These are phyloP conservation scores for Botrytis deweyae DNA, from an alignment of 2,329 filamentous ascomycete genomes.

Conservation along the genomic window DNA sequence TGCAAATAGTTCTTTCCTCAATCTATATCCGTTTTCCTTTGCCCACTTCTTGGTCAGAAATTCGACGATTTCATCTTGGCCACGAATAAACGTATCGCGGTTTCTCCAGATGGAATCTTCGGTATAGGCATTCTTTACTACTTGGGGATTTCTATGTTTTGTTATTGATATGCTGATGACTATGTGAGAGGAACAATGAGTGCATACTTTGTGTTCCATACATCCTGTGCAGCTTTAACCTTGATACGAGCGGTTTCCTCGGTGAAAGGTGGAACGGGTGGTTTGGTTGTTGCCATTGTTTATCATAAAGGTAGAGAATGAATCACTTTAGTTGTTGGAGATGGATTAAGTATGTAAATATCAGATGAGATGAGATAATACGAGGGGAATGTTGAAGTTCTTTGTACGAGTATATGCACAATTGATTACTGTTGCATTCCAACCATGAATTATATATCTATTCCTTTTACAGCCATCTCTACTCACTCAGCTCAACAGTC, in stretches of 20 bases:
- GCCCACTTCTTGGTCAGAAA: constrained; percentile 75
- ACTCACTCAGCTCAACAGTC: not conserved
- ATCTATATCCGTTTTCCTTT: constrained; percentile 66
- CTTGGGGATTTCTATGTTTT: constrained; percentile 57
- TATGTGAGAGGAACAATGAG: not conserved
- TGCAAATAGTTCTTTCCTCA: constrained; percentile 82
- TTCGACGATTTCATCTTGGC: constrained; percentile 63
- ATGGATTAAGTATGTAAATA: not conserved
- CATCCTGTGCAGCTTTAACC: constrained; percentile 79
- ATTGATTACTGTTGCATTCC: not conserved
- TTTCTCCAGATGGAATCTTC: constrained; percentile 79
- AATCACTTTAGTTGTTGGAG: not conserved
- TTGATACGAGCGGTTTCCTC: constrained; percentile 69
- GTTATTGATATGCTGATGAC: not conserved
- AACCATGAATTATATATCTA: not conserved
- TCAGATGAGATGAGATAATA: not conserved
- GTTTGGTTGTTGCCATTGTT: constrained; percentile 31
- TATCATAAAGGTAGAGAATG: not conserved
- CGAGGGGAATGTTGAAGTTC: not conserved
- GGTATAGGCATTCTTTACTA: constrained; percentile 72
- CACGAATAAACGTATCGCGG: constrained; percentile 65
- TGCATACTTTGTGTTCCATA: constrained; percentile 74
- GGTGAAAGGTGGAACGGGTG: constrained; percentile 71
- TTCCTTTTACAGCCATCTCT: not conserved
- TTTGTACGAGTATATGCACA: not conserved